phyloP scores from a whole-genome alignment of 257 asterid species.

The Nicotiana attenuata region DNA sequence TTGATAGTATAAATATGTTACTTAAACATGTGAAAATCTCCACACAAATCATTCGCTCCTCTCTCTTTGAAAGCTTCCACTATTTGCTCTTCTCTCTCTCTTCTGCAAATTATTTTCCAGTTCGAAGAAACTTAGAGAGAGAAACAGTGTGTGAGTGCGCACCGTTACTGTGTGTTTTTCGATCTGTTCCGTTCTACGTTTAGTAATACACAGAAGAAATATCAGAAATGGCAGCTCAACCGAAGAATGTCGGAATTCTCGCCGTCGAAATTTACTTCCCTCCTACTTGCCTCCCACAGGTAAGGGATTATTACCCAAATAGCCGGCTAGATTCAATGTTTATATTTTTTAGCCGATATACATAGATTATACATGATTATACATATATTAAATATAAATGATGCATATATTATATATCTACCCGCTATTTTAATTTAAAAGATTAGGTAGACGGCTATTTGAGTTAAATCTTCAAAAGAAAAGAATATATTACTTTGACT shows the following conservation, averaged over 20 bases:
- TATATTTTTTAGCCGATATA: too few relatives aligned
- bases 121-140: background rate
- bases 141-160: background rate
- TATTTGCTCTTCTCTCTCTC: background rate
- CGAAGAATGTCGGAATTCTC: slow-evolving; percentile 86
- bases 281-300: slow-evolving; percentile 96
- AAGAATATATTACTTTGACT: too few relatives aligned
- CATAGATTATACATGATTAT: too few relatives aligned
- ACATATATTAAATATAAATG: too few relatives aligned
- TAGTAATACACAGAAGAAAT: slow-evolving; percentile 10
- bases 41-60: background rate
- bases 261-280: slow-evolving; percentile 96
- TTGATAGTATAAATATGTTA: background rate
- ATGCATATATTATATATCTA: too few relatives aligned
- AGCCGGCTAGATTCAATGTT: too few relatives aligned
- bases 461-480: too few relatives aligned
- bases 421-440: too few relatives aligned
- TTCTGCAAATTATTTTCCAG: background rate
- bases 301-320: background rate
- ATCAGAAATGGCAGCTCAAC: slow-evolving; percentile 33
- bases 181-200: slow-evolving; percentile 1
- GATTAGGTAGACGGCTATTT: too few relatives aligned
- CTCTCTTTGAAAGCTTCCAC: slow-evolving; percentile 12
- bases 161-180: background rate
- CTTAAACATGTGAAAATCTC: background rate